A percentile compares a stretch with the other conserved stretches of the same genome.
Evolutionary conservation across 345 rosid genomes (phyloP).

Genomic region (Ceriops decandra): DNA sequence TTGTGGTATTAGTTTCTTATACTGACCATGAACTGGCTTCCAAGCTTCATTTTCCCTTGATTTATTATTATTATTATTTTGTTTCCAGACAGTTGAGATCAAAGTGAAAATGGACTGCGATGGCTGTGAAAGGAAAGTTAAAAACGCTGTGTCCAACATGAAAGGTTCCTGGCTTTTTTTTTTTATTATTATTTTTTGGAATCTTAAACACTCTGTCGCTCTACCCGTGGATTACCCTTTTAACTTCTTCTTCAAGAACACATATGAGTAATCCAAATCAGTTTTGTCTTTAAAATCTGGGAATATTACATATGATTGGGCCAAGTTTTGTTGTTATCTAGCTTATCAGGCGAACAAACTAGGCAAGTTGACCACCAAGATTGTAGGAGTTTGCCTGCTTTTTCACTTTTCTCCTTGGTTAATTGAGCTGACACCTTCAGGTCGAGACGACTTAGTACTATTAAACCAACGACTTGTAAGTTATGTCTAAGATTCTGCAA

Average conservation of each 20-base stretch:
- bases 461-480: too few relatives aligned
- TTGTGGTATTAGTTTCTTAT: background rate
- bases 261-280: too few relatives aligned
- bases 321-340: too few relatives aligned
- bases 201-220: background rate
- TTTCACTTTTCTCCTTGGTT: too few relatives aligned
- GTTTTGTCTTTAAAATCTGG: background rate
- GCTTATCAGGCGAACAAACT: too few relatives aligned
- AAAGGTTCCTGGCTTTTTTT: conserved; percentile 25
- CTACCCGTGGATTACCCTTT: background rate
- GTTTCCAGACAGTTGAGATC: conserved; percentile 46
- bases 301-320: too few relatives aligned
- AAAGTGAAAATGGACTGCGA: conserved; percentile 64
- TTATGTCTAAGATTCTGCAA: background rate
- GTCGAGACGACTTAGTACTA: too few relatives aligned
- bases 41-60: background rate
- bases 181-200: background rate
- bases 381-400: too few relatives aligned
- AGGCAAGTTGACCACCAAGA: too few relatives aligned
- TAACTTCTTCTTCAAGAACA: too few relatives aligned
- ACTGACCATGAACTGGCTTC: background rate
- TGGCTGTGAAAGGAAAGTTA: conserved; percentile 52
- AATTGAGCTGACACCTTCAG: too few relatives aligned
- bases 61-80: background rate
- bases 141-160: conserved; percentile 37